Evolutionary conservation across 768 basidiomycete species (phyloP).

Genomic region (Galerina sulciceps): DNA sequence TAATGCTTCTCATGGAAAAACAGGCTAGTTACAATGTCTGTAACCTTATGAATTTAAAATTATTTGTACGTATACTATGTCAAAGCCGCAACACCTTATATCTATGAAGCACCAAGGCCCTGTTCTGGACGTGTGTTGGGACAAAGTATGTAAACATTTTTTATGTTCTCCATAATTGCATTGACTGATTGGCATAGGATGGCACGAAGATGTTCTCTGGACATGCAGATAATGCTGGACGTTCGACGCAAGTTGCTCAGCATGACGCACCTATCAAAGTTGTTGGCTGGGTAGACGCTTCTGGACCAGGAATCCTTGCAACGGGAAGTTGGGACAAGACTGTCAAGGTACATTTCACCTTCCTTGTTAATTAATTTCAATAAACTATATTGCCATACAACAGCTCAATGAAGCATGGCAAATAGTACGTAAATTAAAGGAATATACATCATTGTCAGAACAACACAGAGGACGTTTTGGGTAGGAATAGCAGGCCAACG

Average conservation of each 20-base stretch:
- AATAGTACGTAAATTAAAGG: too few species aligned
- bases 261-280: constrained; percentile 90
- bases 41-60: too few species aligned
- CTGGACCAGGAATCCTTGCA: constrained; percentile 74
- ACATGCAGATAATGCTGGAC: constrained; percentile 94
- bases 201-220: constrained; percentile 91
- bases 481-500: too few species aligned
- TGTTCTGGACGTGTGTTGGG: constrained; percentile 89
- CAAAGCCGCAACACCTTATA: too few species aligned
- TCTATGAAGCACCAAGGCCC: constrained; percentile 88
- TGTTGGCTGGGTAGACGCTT: constrained; percentile 81
- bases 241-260: constrained; percentile 87
- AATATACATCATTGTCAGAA: too few species aligned
- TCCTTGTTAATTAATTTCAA: background rate
- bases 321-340: constrained; percentile 99
- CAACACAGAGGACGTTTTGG: too few species aligned
- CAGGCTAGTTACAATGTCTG: too few species aligned
- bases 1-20: too few species aligned
- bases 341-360: constrained; percentile 66
- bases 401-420: too few species aligned
- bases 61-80: too few species aligned
- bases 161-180: background rate
- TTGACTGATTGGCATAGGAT: constrained; percentile 53
- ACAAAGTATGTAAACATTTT: constrained; percentile 61
- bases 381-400: too few species aligned